A percentile compares a stretch with the other conserved stretches of the same genome.
These are phyloP conservation scores for Senna tora DNA, from an alignment of 306 rosid species.

Conservation along the genomic window DNA sequence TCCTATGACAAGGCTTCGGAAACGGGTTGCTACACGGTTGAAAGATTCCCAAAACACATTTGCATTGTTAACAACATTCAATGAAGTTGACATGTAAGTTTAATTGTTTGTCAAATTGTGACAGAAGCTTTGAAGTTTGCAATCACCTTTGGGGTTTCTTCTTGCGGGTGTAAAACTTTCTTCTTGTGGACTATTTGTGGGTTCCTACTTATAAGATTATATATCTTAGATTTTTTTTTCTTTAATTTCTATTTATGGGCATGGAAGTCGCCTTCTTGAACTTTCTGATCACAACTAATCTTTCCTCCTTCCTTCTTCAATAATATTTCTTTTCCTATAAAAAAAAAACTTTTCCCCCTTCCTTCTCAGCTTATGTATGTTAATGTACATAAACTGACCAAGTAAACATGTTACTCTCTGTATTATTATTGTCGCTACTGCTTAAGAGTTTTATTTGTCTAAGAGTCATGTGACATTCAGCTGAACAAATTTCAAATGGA, in stretches of 20 bases:
- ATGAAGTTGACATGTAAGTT: slow-evolving; percentile 88
- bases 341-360: background rate
- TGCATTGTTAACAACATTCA: slow-evolving; percentile 85
- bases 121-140: slow-evolving; percentile 5
- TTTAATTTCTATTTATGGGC: too few relatives aligned
- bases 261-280: background rate
- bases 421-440: background rate
- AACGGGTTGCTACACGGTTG: slow-evolving; percentile 71
- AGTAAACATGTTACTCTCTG: background rate
- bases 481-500: background rate
- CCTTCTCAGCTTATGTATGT: background rate
- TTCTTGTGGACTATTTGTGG: background rate
- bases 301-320: background rate
- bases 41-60: slow-evolving; percentile 89
- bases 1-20: slow-evolving; percentile 85
- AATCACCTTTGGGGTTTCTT: slow-evolving; percentile 8
- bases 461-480: background rate
- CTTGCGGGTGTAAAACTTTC: background rate
- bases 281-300: background rate
- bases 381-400: background rate
- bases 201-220: background rate
- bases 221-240: too few relatives aligned
- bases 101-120: background rate
- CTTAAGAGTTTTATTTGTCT: slow-evolving; percentile 3
- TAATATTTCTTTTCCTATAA: too few relatives aligned